Base-by-base conservation (phyloP, 768 basidiomycete genomes). In the Mycena polygramma region DNA sequence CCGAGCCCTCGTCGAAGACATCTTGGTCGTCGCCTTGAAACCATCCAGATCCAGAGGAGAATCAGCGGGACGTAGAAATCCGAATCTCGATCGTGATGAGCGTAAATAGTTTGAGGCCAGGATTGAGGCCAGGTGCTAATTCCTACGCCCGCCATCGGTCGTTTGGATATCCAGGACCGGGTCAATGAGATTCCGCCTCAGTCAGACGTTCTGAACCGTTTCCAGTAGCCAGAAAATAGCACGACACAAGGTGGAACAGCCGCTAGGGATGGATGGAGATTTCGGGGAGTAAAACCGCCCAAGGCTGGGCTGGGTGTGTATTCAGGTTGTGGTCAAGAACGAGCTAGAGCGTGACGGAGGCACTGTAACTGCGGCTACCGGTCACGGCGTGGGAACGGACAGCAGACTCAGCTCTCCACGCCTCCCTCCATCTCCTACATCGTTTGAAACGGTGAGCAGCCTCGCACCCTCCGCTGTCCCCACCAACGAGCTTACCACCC, bases 391-490 rank as follows among this genome's bases (percentile, higher is more conserved):
- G 46, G 37, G 53, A 63, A 61, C 13, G 22, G 30, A 49, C 68
- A 53, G 57, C 63, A 48, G 24, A 41, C 48, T 43, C 63, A 46
- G 63, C 69, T 53, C 63, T 61, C 68, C 57, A 39, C 68, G 41
- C 48, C 49, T 63, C 62, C 61, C 61, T 17, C 71, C 75, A 63
- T 65, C 59, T 63, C 48, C 73, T 37, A 74, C 72, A 75, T 83
- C 81, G 79, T 82, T 82, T 82, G 80, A 83, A 67, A 84, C 83
- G 82, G 83, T 83, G 66, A 80, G 81, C 68, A 49, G 48, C 48
- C 15, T 58, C 57, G 22, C 49, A 41, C 9, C 20, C 43, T 48
- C 49, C 1, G 69, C 26, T 30, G 15, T n/a, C 43, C 20, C 4
- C 19, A 46, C 55, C 17, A 66, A 63, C 66, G 20, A 69, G 59